A percentile compares a stretch with the other conserved stretches of the same genome.
These are phyloP conservation scores for Pichia manshurica DNA, from an alignment of 805 yeast genomes.

Conservation along the genomic window DNA sequence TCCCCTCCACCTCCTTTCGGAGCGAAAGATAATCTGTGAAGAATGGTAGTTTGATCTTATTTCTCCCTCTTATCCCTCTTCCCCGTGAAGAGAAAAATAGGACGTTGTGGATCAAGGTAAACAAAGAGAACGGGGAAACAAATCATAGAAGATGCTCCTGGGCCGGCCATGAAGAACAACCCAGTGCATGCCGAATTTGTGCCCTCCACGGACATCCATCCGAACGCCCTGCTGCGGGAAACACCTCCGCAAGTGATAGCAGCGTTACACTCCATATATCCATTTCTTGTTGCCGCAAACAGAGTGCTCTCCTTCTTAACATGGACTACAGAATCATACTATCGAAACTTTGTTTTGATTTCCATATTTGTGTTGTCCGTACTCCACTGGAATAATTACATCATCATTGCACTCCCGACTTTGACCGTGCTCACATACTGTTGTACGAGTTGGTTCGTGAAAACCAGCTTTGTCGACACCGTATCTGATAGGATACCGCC, in stretches of 20 bases:
- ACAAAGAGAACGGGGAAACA: no score
- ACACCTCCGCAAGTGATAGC: conserved; percentile 41
- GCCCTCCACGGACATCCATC: neutral
- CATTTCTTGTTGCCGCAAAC: conserved; percentile 42
- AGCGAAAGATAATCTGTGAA: no score
- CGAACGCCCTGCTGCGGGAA: conserved; percentile 17
- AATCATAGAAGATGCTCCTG: no score
- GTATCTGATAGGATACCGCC: conserved; percentile 29
- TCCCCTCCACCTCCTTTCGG: no score
- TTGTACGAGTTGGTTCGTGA: conserved; percentile 40
- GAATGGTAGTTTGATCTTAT: no score
- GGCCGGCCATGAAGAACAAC: neutral
- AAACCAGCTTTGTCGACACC: conserved; percentile 36
- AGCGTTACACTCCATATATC: conserved; percentile 43
- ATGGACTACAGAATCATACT: conserved; percentile 51
- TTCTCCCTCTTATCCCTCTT: no score
- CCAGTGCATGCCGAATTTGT: conserved; percentile 20
- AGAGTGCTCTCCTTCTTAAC: conserved; percentile 40
- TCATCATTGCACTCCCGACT: conserved; percentile 36
- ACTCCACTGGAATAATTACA: conserved; percentile 38
- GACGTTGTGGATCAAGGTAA: no score
- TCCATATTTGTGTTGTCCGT: conserved; percentile 35
- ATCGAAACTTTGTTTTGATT: conserved; percentile 39
- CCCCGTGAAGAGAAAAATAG: no score
- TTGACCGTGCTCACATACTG: conserved; percentile 34